Conservation (phyloP, 1,284 basidiomycete genomes). For the Ceratobasidium sp. region DNA sequence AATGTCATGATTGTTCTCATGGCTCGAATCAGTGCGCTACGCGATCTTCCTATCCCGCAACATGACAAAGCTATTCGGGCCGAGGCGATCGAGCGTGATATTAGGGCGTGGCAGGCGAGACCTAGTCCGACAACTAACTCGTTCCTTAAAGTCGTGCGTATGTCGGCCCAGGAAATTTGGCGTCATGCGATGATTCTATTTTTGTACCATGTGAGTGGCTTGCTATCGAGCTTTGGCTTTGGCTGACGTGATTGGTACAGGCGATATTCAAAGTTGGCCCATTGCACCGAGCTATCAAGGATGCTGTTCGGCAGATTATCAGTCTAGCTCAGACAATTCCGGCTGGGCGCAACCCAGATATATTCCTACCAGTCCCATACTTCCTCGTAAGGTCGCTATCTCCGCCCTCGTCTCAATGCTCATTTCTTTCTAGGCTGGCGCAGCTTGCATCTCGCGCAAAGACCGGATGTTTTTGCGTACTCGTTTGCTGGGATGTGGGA, state of each 20-base stretch:
- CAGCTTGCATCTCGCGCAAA: constrained; percentile 31
- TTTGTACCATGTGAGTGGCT: constrained; percentile 25
- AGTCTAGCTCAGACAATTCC: constrained; percentile 33
- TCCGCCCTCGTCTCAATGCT: not conserved
- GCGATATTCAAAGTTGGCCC: constrained; percentile 35
- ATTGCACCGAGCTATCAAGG: constrained; percentile 28
- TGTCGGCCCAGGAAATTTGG: constrained; percentile 36
- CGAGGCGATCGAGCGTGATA: constrained; percentile 18
- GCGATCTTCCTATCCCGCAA: constrained; percentile 8
- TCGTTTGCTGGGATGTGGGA: constrained; percentile 27
- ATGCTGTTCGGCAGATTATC: constrained; percentile 35
- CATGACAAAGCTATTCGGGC: constrained; percentile 14
- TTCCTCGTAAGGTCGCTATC: constrained; percentile 11
- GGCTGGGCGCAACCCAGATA: constrained; percentile 35
- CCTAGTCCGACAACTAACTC: constrained; percentile 35
- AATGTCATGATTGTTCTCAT: constrained; percentile 35
- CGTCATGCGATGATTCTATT: constrained; percentile 32
- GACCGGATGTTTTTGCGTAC: constrained; percentile 32
- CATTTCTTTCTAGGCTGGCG: constrained; percentile 16
- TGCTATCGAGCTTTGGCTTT: not conserved
- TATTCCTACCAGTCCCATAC: constrained; percentile 32
- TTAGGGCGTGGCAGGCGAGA: constrained; percentile 30
- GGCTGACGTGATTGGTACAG: not conserved
- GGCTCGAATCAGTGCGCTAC: constrained; percentile 30
- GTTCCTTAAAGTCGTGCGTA: constrained; percentile 35